Conservation (phyloP, 106 monocot genomes). For the Dendrobium huoshanense region DNA sequence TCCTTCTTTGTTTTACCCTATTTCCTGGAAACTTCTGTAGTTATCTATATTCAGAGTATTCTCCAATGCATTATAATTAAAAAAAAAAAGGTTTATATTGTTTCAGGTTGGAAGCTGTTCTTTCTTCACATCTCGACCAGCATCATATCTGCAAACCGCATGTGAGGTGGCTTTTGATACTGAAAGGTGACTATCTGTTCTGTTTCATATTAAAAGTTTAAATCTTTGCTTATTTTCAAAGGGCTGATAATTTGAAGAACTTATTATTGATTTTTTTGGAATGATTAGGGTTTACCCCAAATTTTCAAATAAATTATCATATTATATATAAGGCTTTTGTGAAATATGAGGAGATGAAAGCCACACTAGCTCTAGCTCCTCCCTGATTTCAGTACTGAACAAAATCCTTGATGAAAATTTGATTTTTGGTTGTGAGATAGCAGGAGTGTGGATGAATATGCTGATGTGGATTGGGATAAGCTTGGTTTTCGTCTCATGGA, state of each 20-base stretch:
- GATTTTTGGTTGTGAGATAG: not conserved
- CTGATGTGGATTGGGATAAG: constrained; percentile 53
- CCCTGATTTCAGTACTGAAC: not conserved
- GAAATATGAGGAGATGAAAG: too few relatives aligned
- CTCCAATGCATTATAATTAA: not conserved
- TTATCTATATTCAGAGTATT: not conserved
- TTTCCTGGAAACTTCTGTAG: not conserved
- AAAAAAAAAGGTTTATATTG: not conserved
- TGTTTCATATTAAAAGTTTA: not conserved
- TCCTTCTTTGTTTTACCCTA: not conserved
- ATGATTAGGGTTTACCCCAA: not conserved
- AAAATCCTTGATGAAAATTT: not conserved
- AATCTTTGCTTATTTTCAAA: not conserved
- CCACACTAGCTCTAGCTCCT: too few relatives aligned
- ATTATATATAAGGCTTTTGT: too few relatives aligned
- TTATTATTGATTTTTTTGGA: not conserved
- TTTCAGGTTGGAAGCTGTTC: constrained; percentile 10
- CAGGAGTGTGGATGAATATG: constrained; percentile 29
- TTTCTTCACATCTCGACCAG: constrained; percentile 11
- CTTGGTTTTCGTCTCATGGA: constrained; percentile 39
- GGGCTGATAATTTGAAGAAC: not conserved
- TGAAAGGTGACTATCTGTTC: constrained; percentile 3
- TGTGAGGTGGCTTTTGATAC: not conserved
- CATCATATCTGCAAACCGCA: constrained; percentile 10
- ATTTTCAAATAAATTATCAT: not conserved